These are phyloP conservation scores for Trichophyton simii DNA, from an alignment of 2,329 filamentous ascomycete species.

Conservation along the genomic window DNA sequence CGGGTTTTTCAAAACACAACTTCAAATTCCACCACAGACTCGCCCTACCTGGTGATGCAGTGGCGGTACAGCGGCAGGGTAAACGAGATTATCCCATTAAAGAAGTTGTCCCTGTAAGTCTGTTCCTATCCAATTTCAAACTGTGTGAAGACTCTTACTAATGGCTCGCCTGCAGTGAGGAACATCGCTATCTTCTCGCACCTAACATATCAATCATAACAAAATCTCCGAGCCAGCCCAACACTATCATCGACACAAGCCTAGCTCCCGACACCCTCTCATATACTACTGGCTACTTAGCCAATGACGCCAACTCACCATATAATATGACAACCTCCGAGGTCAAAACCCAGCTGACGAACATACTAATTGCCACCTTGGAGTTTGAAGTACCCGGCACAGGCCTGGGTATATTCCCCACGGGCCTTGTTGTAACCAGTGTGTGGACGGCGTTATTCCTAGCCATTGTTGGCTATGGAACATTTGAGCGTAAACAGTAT, in stretches of 20 bases:
- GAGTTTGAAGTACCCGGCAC: conserved; percentile 24
- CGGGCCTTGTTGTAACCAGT: conserved; percentile 23
- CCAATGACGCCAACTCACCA: conserved; percentile 14
- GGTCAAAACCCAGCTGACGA: conserved; percentile 15
- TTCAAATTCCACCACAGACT: neutral
- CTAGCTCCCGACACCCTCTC: conserved; percentile 25
- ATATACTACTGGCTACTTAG: conserved; percentile 25
- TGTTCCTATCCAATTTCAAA: neutral
- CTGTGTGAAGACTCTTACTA: neutral
- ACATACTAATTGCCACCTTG: conserved; percentile 16
- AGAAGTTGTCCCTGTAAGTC: conserved; percentile 21
- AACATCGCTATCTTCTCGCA: conserved; percentile 23
- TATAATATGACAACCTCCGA: conserved; percentile 18
- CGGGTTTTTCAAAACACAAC: conserved; percentile 8
- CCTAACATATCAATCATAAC: conserved; percentile 24
- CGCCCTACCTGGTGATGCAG: conserved; percentile 18
- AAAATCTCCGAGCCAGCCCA: conserved; percentile 12
- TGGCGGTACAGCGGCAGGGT: conserved; percentile 24
- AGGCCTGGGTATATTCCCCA: conserved; percentile 21
- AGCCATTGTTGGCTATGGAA: conserved; percentile 23
- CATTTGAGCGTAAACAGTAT: conserved; percentile 22
- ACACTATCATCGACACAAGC: conserved; percentile 16
- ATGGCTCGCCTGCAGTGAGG: conserved; percentile 11
- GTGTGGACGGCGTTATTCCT: conserved; percentile 24
- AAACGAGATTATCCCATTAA: conserved; percentile 16